These are phyloP conservation scores for Candolleomyces eurysporus DNA, from an alignment of 768 basidiomycete species.

Conservation along the genomic window DNA sequence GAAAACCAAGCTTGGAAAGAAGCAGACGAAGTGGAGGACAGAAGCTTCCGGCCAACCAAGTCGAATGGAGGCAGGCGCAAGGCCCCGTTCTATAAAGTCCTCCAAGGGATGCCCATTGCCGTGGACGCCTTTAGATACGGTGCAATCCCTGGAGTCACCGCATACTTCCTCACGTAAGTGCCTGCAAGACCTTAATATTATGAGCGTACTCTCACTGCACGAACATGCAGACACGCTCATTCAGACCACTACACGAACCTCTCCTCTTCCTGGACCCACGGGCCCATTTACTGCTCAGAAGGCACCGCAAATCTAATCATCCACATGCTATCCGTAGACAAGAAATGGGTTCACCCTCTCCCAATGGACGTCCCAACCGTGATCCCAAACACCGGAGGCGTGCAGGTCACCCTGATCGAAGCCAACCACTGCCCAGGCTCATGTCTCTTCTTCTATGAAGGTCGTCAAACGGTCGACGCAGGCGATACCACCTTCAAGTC, in stretches of 20 bases:
- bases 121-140: conserved; percentile 98
- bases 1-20: conserved; percentile 87
- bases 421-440: conserved; percentile 99
- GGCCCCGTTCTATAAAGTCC: conserved; percentile 93
- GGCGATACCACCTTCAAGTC: conserved; percentile 82
- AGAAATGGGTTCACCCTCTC: conserved; percentile 84
- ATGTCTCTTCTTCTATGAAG: conserved; percentile 91
- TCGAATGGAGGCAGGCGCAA: conserved; percentile 56
- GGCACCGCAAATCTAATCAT: conserved; percentile 89
- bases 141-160: conserved; percentile 80
- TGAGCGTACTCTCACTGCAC: neutral
- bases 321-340: conserved; percentile 87
- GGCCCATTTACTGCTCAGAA: conserved; percentile 95
- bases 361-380: conserved; percentile 74
- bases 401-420: conserved; percentile 90
- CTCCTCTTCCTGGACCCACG: conserved; percentile 81
- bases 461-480: conserved; percentile 82
- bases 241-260: conserved; percentile 96
- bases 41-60: conserved; percentile 43
- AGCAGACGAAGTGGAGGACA: conserved; percentile 54
- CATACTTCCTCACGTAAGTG: conserved; percentile 85
- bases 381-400: conserved; percentile 81
- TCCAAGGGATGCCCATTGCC: conserved; percentile 97
- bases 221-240: conserved; percentile 77
- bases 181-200: neutral